Conservation (phyloP, 2,329 filamentous ascomycete species). For the Alternaria rosae region DNA sequence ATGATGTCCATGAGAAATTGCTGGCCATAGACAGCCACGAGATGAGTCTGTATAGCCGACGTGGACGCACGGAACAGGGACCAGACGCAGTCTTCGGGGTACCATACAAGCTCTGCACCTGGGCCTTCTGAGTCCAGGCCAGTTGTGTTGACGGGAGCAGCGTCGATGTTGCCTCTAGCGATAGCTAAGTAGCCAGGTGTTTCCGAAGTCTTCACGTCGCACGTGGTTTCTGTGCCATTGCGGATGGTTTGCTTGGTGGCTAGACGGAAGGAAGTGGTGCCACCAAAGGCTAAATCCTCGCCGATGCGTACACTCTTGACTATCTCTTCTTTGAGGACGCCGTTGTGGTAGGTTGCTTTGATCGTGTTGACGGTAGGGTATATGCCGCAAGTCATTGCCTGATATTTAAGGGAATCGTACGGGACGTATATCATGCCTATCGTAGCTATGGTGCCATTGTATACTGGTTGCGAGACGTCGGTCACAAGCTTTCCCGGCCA, state of each 20-base stretch:
- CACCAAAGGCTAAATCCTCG: not conserved
- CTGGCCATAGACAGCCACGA: not conserved
- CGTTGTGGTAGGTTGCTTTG: slow-evolving; percentile 4
- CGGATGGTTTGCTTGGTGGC: not conserved
- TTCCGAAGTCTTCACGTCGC: not conserved
- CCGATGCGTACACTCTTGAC: slow-evolving; percentile 2
- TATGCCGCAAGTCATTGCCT: slow-evolving; percentile 5
- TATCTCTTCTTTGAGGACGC: slow-evolving; percentile 1
- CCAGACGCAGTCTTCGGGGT: not conserved
- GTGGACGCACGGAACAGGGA: not conserved
- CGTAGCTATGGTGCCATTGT: not conserved
- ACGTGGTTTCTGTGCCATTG: not conserved
- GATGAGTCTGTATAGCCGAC: not conserved
- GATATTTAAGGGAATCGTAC: not conserved
- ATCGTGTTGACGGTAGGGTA: slow-evolving; percentile 12
- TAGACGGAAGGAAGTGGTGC: not conserved
- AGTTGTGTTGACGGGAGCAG: not conserved
- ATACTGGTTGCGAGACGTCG: not conserved
- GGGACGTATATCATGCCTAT: not conserved
- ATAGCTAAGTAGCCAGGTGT: not conserved
- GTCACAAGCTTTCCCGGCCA: slow-evolving; percentile 2
- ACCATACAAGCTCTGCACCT: not conserved
- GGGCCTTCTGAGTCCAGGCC: not conserved
- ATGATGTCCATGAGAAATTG: not conserved
- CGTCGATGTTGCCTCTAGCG: slow-evolving; percentile 1